Conservation (phyloP, 2,329 filamentous ascomycete species). For the Dactylellina leptospora region DNA sequence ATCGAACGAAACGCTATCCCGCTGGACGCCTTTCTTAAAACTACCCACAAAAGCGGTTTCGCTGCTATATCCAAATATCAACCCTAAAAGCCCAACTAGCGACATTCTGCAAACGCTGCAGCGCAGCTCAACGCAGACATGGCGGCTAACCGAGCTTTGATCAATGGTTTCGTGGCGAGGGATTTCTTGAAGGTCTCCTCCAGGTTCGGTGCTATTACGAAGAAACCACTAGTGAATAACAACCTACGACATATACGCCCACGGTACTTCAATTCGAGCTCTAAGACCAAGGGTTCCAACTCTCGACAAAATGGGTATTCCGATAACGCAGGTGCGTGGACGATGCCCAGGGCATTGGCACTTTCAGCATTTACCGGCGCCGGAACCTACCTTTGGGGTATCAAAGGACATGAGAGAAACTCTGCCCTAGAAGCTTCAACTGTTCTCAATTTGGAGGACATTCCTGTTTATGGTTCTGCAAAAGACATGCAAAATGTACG, state of each 20-base stretch:
- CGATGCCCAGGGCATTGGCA: conserved; percentile 42
- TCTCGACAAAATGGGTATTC: conserved; percentile 20
- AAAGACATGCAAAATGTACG: conserved; percentile 55
- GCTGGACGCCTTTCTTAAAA: background rate
- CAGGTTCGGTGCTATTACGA: conserved; percentile 15
- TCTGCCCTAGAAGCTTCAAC: conserved; percentile 50
- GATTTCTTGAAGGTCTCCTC: conserved; percentile 23
- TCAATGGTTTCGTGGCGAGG: conserved; percentile 46
- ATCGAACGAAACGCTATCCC: background rate
- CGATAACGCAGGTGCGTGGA: conserved; percentile 28
- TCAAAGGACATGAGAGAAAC: conserved; percentile 37
- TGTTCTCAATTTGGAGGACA: conserved; percentile 46
- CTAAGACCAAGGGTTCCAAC: conserved; percentile 22
- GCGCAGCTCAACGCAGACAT: conserved; percentile 40
- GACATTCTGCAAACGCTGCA: conserved; percentile 36
- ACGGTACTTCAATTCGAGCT: conserved; percentile 27
- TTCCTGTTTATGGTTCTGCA: conserved; percentile 53
- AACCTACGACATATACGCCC: conserved; percentile 2
- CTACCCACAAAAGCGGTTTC: background rate
- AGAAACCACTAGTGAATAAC: conserved; percentile 13
- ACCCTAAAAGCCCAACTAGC: conserved; percentile 20
- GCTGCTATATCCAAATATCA: conserved; percentile 21
- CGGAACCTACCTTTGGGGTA: conserved; percentile 52
- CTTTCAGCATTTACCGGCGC: conserved; percentile 53
- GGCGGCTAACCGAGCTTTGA: conserved; percentile 47